phyloP scores from a whole-genome alignment of 306 rosid species.

The Dryas drummondii region DNA sequence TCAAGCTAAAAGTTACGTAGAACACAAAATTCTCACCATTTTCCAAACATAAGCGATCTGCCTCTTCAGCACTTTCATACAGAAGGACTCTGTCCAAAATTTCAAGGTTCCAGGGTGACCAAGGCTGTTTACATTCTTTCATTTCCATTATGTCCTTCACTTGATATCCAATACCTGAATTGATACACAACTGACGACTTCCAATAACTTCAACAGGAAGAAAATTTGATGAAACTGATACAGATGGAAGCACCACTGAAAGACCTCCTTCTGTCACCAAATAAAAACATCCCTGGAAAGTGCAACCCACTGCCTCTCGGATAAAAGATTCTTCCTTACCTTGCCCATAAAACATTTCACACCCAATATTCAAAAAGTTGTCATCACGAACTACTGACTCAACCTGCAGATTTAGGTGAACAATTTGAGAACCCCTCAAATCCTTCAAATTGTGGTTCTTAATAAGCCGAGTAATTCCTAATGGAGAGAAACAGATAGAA shows the following conservation, averaged over 20 bases:
- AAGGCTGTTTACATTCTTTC: slow-evolving; percentile 41
- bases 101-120: slow-evolving; percentile 73
- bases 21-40: slow-evolving; percentile 65
- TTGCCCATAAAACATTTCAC: slow-evolving; percentile 32
- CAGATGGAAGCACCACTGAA: slow-evolving; percentile 75
- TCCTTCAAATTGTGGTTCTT: slow-evolving; percentile 39
- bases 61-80: slow-evolving; percentile 74
- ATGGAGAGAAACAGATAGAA: slow-evolving; percentile 68
- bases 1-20: slow-evolving; percentile 1
- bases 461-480: slow-evolving; percentile 73
- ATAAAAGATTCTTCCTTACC: slow-evolving; percentile 53
- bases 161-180: slow-evolving; percentile 39
- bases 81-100: slow-evolving; percentile 83
- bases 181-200: slow-evolving; percentile 45
- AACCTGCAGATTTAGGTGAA: slow-evolving; percentile 60
- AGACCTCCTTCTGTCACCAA: slow-evolving; percentile 78
- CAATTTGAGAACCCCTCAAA: slow-evolving; percentile 52
- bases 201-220: slow-evolving; percentile 65
- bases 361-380: slow-evolving; percentile 45
- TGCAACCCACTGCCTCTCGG: slow-evolving; percentile 86
- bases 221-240: slow-evolving; percentile 57
- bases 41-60: slow-evolving; percentile 74
- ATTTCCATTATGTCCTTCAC: slow-evolving; percentile 46
- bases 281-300: slow-evolving; percentile 74
- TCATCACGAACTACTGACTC: slow-evolving; percentile 60